Evolutionary conservation across 441 rosid genomes (phyloP), one percentile per base, ranked within the genome.

Genomic region (Arabidopsis hybrid): DNA sequence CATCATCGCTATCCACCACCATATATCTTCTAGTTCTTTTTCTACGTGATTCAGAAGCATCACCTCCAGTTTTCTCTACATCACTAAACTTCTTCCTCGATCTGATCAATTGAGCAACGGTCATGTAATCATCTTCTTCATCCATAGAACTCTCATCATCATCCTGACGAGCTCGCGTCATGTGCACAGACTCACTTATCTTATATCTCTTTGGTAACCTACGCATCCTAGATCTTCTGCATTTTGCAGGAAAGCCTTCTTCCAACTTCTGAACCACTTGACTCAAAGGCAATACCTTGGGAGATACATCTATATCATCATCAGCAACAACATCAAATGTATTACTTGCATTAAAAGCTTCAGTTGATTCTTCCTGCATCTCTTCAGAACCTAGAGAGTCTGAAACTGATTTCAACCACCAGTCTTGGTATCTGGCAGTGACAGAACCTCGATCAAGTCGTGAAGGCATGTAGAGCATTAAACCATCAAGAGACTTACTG

Each of bases 371-470:
- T 52, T 52, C 26, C 57, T 52, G 57, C 35, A 26, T 10, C 57
- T 52, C 4, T 52, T 52, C 7, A 52, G 57, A 21, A 21, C 4
- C 7, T 34, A 52, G 34, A 52, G 29, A 21, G 3, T 26, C 57
- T 52, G 35, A 52, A 2, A 52, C 58, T 52, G 35, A 52, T 52
- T 46, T 52, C 58, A 26, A 52, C 58, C 58, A 52, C 58, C 58
- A 52, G 32, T 55, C 60, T n/a, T 12, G 60, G 17, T 55, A 55
- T 7, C 60, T 55, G 3, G 38, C 39, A 55, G 38, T 31, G 38
- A 55, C 17, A 31, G 6, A 31, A 31, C 17, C 17, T 55, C 10
- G 38, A 55, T 7, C 36, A 0, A 12, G 58, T 9, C 35, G 36
- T 29, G 36, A 55, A 55, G 38, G 39, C 60, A 31, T 55, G 16